phyloP scores from a whole-genome alignment of 805 yeast species.

The Wickerhamiella dianesei region DNA sequence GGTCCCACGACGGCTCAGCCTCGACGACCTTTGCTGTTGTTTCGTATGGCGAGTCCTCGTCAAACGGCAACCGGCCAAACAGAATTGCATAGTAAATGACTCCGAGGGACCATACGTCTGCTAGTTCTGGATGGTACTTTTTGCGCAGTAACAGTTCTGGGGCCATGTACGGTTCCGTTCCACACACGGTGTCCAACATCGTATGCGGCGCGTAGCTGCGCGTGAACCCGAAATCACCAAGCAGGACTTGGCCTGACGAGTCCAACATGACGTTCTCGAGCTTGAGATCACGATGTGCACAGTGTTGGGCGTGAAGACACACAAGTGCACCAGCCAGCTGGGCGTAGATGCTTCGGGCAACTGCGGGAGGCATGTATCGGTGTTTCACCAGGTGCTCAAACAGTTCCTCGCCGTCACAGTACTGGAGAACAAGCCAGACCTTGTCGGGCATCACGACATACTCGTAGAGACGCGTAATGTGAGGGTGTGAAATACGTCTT shows the following conservation, averaged over 20 bases:
- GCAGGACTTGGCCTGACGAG: slow-evolving; percentile 64
- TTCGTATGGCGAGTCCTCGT: slow-evolving; percentile 56
- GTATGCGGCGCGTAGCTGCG: slow-evolving; percentile 51
- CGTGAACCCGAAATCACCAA: slow-evolving; percentile 91
- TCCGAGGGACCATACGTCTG: slow-evolving; percentile 89
- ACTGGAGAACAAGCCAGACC: slow-evolving; percentile 82
- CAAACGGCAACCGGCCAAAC: slow-evolving; percentile 84
- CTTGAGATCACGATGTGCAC: slow-evolving; percentile 70
- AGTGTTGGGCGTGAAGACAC: slow-evolving; percentile 62
- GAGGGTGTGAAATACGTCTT: slow-evolving; percentile 67
- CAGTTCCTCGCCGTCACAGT: slow-evolving; percentile 46
- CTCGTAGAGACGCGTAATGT: slow-evolving; percentile 75
- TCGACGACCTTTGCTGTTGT: slow-evolving; percentile 48
- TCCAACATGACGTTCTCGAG: slow-evolving; percentile 70
- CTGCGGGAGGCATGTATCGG: slow-evolving; percentile 19
- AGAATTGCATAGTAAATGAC: slow-evolving; percentile 73
- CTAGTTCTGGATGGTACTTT: slow-evolving; percentile 61
- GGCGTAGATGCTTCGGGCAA: slow-evolving; percentile 26
- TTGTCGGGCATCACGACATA: slow-evolving; percentile 64
- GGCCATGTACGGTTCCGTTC: slow-evolving; percentile 93
- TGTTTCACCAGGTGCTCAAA: slow-evolving; percentile 23
- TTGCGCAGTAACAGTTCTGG: slow-evolving; percentile 67
- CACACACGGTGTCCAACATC: slow-evolving; percentile 72
- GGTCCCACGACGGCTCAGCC: slow-evolving; percentile 41
- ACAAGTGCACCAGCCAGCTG: slow-evolving; percentile 49